Conservation (phyloP, 306 rosid species). For the Trifolium dubium region DNA sequence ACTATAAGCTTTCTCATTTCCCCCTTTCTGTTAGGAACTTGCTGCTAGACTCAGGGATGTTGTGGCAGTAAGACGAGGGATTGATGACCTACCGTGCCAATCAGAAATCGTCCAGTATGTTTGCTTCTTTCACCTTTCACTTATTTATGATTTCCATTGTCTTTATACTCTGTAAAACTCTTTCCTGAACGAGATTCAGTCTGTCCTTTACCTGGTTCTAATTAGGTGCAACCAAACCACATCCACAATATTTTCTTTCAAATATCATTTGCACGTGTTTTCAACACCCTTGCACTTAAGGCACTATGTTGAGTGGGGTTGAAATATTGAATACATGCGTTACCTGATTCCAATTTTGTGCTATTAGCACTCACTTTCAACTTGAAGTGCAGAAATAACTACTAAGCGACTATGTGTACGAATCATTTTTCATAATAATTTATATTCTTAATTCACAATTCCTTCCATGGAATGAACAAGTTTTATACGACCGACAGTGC, state of each 20-base stretch:
- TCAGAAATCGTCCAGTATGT: constrained; percentile 86
- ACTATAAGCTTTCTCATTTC: neutral
- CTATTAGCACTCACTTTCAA: constrained; percentile 32
- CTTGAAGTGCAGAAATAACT: constrained; percentile 19
- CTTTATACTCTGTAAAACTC: constrained; percentile 11
- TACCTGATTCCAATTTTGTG: constrained; percentile 30
- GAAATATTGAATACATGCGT: neutral
- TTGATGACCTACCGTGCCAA: constrained; percentile 78
- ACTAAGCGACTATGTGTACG: neutral
- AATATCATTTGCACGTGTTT: constrained; percentile 26
- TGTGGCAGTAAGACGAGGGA: constrained; percentile 62
- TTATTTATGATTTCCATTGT: constrained; percentile 14
- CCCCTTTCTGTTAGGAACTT: constrained; percentile 59
- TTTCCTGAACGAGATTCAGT: constrained; percentile 28
- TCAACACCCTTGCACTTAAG: neutral
- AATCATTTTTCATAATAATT: neutral
- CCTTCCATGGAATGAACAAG: constrained; percentile 93
- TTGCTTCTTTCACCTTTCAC: constrained; percentile 34
- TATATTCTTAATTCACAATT: no score
- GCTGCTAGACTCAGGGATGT: constrained; percentile 62
- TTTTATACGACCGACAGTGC: constrained; percentile 68
- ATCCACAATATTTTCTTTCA: constrained; percentile 44
- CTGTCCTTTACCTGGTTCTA: constrained; percentile 25
- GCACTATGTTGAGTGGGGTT: constrained; percentile 4
- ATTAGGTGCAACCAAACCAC: constrained; percentile 16